Percentiles rank a stretch among this genome's conserved stretches.
These are phyloP conservation scores for Camelina neglecta DNA, from an alignment of 345 rosid genomes.

Conservation along the genomic window DNA sequence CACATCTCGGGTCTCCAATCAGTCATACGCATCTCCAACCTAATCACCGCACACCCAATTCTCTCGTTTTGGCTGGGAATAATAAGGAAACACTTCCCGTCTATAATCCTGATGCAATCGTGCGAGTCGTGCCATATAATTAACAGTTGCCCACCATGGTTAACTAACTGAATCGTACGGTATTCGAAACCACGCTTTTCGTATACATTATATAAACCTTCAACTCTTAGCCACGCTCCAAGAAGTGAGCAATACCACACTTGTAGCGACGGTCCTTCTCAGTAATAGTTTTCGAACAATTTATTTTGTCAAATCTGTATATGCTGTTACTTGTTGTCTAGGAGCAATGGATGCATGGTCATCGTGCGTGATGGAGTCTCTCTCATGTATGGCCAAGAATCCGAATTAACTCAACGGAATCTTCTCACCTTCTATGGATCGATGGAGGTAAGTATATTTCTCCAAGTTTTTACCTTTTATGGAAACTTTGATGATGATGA, in stretches of 20 bases:
- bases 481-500: no score
- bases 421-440: no score
- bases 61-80: background rate
- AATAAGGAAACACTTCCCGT: no score
- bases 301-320: no score
- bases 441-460: no score
- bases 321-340: no score
- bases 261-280: background rate
- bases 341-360: no score
- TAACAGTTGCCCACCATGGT: constrained; percentile 7
- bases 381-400: no score
- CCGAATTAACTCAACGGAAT: no score
- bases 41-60: constrained; percentile 1
- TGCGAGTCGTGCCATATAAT: background rate
- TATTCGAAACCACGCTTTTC: background rate
- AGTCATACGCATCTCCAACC: background rate
- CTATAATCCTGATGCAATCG: background rate
- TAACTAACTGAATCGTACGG: background rate
- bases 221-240: background rate
- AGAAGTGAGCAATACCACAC: background rate
- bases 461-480: no score
- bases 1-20: background rate
- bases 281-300: no score
- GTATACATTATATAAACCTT: background rate
- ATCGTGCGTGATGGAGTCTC: no score